phyloP scores from a whole-genome alignment of 495 filamentous ascomycete species.

The Penicillium antarcticum region DNA sequence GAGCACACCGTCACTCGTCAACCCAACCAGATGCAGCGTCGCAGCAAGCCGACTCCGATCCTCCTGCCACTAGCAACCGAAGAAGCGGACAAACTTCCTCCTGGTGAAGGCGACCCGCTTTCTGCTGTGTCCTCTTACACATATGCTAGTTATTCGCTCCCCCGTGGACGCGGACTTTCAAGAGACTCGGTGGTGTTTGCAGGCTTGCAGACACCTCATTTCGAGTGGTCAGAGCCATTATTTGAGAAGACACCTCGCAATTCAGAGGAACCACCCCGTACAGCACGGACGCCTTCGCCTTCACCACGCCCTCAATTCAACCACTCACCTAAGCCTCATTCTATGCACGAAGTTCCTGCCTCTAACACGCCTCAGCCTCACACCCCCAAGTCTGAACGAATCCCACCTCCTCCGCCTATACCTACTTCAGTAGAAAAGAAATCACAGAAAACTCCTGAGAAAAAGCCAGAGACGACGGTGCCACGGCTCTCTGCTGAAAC shows the following conservation, averaged over 20 bases:
- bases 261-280: constrained; percentile 33
- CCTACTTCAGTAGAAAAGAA: not conserved
- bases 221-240: constrained; percentile 58
- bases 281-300: constrained; percentile 37
- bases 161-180: constrained; percentile 73
- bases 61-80: constrained; percentile 30
- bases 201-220: constrained; percentile 56
- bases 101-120: constrained; percentile 32
- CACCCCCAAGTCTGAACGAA: constrained; percentile 13
- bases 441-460: not conserved
- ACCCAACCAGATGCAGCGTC: constrained; percentile 27
- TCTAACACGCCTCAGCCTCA: constrained; percentile 15
- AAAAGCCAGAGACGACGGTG: constrained; percentile 30
- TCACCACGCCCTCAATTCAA: constrained; percentile 15
- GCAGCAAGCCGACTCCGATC: constrained; percentile 39
- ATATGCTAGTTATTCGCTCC: constrained; percentile 79
- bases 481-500: constrained; percentile 48
- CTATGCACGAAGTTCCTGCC: constrained; percentile 31
- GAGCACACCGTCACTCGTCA: constrained; percentile 11
- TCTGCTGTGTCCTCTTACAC: constrained; percentile 68
- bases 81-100: constrained; percentile 4
- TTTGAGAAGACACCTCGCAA: constrained; percentile 48
- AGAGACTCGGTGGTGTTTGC: constrained; percentile 65
- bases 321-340: constrained; percentile 34
- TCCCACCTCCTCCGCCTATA: constrained; percentile 12